Base-by-base conservation (phyloP, 345 rosid genomes). In the Salix arbutifolia region DNA sequence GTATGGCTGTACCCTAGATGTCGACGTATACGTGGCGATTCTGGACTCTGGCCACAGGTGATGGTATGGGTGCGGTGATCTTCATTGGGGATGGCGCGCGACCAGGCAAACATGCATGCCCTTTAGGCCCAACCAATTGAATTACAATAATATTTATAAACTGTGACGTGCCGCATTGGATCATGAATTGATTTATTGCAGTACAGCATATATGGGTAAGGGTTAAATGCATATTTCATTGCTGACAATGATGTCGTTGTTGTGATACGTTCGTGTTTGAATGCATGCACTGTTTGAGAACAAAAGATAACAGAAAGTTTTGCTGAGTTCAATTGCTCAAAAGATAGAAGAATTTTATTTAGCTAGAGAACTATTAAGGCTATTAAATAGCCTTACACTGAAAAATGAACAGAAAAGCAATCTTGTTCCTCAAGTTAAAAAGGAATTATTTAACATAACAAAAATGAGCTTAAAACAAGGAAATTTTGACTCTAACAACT, bases 11-110 rank as follows among this genome's bases (percentile, higher is more conserved):
- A 5, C 18, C 56, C 46, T 37, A 35, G 21, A 53, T 75, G 78
- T 53, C 73, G 58, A 8, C 61, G 13, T 69, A 42, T 28, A 68
- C 79, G 79, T 76, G 68, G 79, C 74, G 61, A 38, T 46, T 46
- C 50, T 46, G 50, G 5, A 46, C 5, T 16, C 17, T 13, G 50
- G 17, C 50, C 50, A 46, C 50, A 46, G 18, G 18, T 46, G 50
- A 46, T 14, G 50, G 17, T 46, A 46, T 46, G 50, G 50, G 50
- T 6, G 19, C 18, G 3, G 50, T 23, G 53, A 42, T 42, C 35
- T 40, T 69, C 71, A 18, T 1, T 44, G 33, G 56, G 33, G 35
- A 2, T 2, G 5, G 53, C 10, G 18, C 6, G 53, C 10, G 18
- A 33, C 19, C 18, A 17, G 17, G 11, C 17, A 1, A 13, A 30